These are phyloP conservation scores for Beauveria rudraprayagi DNA, from an alignment of 2,329 filamentous ascomycete genomes.

Conservation along the genomic window DNA sequence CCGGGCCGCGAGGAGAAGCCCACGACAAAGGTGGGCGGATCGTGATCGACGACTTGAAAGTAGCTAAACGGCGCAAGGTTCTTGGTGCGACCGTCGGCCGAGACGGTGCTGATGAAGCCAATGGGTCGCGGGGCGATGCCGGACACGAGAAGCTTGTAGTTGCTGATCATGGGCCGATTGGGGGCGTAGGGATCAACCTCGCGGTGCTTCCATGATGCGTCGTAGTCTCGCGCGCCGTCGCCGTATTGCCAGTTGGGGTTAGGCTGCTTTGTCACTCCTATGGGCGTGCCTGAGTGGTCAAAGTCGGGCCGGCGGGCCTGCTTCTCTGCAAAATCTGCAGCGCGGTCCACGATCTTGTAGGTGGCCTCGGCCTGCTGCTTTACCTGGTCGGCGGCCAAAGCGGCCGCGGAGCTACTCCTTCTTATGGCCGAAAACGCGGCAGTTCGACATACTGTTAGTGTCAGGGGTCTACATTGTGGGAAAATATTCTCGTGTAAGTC, in stretches of 20 bases:
- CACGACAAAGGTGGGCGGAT: slow-evolving; percentile 69
- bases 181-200: slow-evolving; percentile 71
- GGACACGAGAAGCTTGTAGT: slow-evolving; percentile 81
- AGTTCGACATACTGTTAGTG: not conserved
- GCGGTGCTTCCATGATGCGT: slow-evolving; percentile 43
- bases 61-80: slow-evolving; percentile 81
- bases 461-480: not conserved
- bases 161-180: slow-evolving; percentile 58
- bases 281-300: slow-evolving; percentile 16
- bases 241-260: slow-evolving; percentile 45
- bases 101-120: slow-evolving; percentile 46
- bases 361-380: slow-evolving; percentile 11
- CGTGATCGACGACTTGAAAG: slow-evolving; percentile 70
- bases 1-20: slow-evolving; percentile 36
- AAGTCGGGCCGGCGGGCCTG: slow-evolving; percentile 19
- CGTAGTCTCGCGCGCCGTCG: slow-evolving; percentile 21
- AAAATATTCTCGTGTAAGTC: not conserved
- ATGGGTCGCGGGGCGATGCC: slow-evolving; percentile 74
- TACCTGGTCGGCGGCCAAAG: slow-evolving; percentile 1
- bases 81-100: slow-evolving; percentile 47
- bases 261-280: slow-evolving; percentile 22
- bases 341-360: slow-evolving; percentile 18
- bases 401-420: not conserved
- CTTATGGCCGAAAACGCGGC: not conserved
- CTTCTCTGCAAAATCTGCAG: slow-evolving; percentile 18